Percentiles rank a stretch among this genome's conserved stretches.
Evolutionary conservation across 2,329 filamentous ascomycete genomes (phyloP).

Genomic region (Ophiostoma sp.): DNA sequence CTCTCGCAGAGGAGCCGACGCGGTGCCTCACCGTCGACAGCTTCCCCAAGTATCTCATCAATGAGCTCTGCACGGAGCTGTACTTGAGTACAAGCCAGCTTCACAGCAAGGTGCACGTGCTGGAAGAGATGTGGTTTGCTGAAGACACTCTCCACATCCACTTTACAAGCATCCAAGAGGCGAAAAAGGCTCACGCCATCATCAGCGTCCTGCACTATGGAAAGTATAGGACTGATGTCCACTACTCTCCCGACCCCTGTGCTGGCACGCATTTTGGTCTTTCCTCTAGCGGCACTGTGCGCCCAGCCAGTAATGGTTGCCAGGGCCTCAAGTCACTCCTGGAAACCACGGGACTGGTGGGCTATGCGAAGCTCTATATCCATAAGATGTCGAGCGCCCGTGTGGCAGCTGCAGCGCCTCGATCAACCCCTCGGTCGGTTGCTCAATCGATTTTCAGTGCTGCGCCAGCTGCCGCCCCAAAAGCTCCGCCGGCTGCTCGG

Average conservation of each 20-base stretch:
- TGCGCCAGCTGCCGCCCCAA: not conserved
- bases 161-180: constrained; percentile 24
- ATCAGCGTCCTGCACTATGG: constrained; percentile 22
- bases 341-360: constrained; percentile 22
- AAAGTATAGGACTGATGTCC: constrained; percentile 17
- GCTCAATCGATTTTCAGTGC: not conserved
- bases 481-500: not conserved
- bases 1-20: constrained; percentile 2
- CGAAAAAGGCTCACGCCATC: constrained; percentile 18
- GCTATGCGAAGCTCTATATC: constrained; percentile 16
- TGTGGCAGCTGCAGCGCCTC: not conserved
- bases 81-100: not conserved
- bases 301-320: constrained; percentile 20
- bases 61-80: constrained; percentile 24
- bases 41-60: constrained; percentile 22
- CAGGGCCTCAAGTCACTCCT: constrained; percentile 23
- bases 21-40: constrained; percentile 22
- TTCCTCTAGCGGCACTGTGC: not conserved
- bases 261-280: not conserved
- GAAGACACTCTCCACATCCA: constrained; percentile 21
- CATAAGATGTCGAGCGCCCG: not conserved
- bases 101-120: constrained; percentile 1
- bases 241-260: constrained; percentile 23
- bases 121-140: constrained; percentile 27
- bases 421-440: not conserved